phyloP scores from a whole-genome alignment of 2,329 filamentous ascomycete species.

The Aspergillus costaricaensis region DNA sequence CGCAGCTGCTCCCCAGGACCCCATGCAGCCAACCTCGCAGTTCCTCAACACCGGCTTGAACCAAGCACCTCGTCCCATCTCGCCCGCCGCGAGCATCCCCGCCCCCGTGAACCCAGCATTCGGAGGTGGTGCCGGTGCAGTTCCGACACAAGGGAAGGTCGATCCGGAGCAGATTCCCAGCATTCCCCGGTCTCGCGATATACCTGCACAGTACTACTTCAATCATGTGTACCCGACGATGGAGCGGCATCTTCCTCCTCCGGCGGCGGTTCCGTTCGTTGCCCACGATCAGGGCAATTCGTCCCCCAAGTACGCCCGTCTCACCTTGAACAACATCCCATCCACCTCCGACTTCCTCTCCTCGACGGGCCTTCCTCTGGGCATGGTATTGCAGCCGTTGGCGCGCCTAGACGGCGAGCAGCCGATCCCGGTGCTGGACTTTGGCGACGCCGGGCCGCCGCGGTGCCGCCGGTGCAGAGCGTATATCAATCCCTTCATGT shows the following conservation, averaged over 20 bases:
- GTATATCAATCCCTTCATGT: conserved; percentile 99
- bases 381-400: conserved; percentile 84
- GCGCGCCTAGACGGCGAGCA: conserved; percentile 83
- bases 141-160: conserved; percentile 71
- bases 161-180: conserved; percentile 93
- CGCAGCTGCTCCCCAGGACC: conserved; percentile 52
- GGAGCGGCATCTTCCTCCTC: conserved; percentile 88
- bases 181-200: conserved; percentile 80
- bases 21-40: conserved; percentile 55
- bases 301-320: conserved; percentile 87
- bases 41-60: conserved; percentile 60
- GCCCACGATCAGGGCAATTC: conserved; percentile 96
- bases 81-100: conserved; percentile 32
- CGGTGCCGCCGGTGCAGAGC: conserved; percentile 89
- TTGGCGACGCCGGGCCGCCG: conserved; percentile 86
- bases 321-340: conserved; percentile 93
- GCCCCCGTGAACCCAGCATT: conserved; percentile 48
- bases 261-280: conserved; percentile 83
- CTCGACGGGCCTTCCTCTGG: conserved; percentile 80
- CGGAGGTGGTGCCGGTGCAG: conserved; percentile 56
- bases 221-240: conserved; percentile 91
- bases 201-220: conserved; percentile 79
- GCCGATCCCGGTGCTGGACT: conserved; percentile 88
- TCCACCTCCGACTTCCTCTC: conserved; percentile 75
- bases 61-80: conserved; percentile 36